phyloP scores from a whole-genome alignment of 1,139 yeast species.

The Saccharomyces pastorianus region DNA sequence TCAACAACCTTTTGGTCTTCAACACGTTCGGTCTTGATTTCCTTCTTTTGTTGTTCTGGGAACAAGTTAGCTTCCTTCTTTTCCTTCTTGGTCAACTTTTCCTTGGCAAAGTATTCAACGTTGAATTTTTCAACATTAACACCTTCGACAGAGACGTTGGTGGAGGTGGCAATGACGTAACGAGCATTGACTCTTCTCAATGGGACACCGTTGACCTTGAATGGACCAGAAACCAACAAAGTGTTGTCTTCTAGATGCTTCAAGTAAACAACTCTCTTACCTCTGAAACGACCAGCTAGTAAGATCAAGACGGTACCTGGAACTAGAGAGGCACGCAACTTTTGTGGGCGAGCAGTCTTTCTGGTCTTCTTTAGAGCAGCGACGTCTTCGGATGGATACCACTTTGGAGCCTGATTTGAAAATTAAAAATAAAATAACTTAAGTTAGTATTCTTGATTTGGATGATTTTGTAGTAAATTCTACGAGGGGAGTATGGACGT shows the following conservation, averaged over 20 bases:
- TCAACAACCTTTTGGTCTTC: slow-evolving; percentile 97
- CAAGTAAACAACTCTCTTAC: slow-evolving; percentile 98
- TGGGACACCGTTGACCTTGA: slow-evolving; percentile 99
- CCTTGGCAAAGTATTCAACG: slow-evolving; percentile 96
- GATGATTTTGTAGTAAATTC: too few species aligned
- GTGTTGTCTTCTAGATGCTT: slow-evolving; percentile 98
- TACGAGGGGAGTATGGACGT: too few species aligned
- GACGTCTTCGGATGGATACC: slow-evolving; percentile 93
- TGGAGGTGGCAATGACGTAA: slow-evolving; percentile 98
- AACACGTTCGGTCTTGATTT: slow-evolving; percentile 85
- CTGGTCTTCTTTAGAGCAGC: slow-evolving; percentile 80
- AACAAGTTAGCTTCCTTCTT: slow-evolving; percentile 95
- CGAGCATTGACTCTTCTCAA: slow-evolving; percentile 98
- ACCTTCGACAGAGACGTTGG: slow-evolving; percentile 71
- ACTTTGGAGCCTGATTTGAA: slow-evolving; percentile 62
- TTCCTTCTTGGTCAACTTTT: slow-evolving; percentile 66
- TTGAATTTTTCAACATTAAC: slow-evolving; percentile 89
- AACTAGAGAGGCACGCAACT: slow-evolving; percentile 91
- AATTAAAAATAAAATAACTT: slow-evolving; percentile 12
- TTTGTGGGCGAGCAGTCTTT: slow-evolving; percentile 90
- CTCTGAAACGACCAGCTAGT: slow-evolving; percentile 99
- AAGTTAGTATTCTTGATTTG: neutral
- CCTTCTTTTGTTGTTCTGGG: slow-evolving; percentile 75
- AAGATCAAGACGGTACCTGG: slow-evolving; percentile 98
- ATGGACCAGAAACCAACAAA: slow-evolving; percentile 96